Evolutionary conservation across 148 eudicot genomes (phyloP).

Genomic region (Rhododendron griersonianum): DNA sequence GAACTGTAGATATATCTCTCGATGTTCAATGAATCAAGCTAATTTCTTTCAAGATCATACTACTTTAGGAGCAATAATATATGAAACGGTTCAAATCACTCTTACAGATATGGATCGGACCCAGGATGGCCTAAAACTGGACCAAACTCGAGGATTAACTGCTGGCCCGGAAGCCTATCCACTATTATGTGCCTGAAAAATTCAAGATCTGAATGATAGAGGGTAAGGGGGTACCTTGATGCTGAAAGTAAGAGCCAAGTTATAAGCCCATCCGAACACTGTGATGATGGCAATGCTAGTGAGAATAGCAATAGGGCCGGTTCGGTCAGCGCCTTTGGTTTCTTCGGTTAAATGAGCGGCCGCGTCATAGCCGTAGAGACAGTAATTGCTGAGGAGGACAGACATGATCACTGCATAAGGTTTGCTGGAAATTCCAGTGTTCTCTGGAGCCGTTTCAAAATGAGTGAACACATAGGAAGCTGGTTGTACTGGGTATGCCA

Average conservation of each 20-base stretch:
- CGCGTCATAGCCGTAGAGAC: conserved; percentile 59
- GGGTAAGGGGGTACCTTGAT: conserved; percentile 39
- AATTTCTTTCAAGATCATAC: neutral
- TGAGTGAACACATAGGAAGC: conserved; percentile 58
- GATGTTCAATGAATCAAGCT: neutral
- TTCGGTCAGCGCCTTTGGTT: conserved; percentile 62
- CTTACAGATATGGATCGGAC: neutral
- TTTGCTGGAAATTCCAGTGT: conserved; percentile 44
- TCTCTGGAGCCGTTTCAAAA: conserved; percentile 37
- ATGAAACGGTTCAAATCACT: neutral
- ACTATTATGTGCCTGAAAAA: neutral
- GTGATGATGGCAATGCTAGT: conserved; percentile 56
- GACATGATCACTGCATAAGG: conserved; percentile 51
- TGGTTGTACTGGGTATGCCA: conserved; percentile 46
- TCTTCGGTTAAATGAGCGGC: conserved; percentile 77
- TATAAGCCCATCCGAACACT: conserved; percentile 64
- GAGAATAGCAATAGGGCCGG: conserved; percentile 63
- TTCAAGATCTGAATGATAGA: neutral
- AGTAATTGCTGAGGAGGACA: conserved; percentile 60
- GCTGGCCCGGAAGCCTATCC: neutral
- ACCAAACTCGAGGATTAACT: neutral
- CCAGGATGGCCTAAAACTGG: neutral
- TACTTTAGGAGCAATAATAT: neutral
- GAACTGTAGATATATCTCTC: neutral
- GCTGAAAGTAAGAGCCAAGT: conserved; percentile 66